Conservation (phyloP, 164 flowering plant species). For the Sextonia rubra region DNA sequence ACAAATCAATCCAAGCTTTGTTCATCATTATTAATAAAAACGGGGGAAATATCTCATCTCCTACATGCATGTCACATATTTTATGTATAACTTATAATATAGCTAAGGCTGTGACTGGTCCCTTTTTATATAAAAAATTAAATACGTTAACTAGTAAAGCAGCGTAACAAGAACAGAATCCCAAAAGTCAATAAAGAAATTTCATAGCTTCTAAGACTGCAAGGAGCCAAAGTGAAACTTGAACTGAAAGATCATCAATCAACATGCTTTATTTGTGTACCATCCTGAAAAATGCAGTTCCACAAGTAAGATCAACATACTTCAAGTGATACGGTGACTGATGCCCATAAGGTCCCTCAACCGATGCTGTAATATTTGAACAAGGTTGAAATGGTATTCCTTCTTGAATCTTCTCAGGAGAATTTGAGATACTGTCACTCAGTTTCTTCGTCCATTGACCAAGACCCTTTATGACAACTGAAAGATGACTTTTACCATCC, state of each 20-base stretch:
- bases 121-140: no score
- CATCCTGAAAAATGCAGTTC: not conserved
- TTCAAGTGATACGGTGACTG: conserved; percentile 72
- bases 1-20: no score
- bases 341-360: conserved; percentile 96
- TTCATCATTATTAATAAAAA: no score
- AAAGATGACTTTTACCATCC: conserved; percentile 66
- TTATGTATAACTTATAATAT: no score
- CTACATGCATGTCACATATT: no score
- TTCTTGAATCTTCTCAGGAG: conserved; percentile 20
- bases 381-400: conserved; percentile 21
- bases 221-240: no score
- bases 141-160: no score
- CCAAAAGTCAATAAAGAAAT: no score
- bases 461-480: conserved; percentile 79
- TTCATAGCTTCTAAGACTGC: no score
- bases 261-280: not conserved
- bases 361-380: conserved; percentile 53
- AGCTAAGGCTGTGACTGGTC: no score
- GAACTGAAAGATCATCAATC: not conserved
- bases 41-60: no score
- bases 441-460: conserved; percentile 78
- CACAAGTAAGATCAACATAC: conserved; percentile 31
- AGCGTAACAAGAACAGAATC: no score
- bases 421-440: conserved; percentile 30